phyloP scores from a whole-genome alignment of 2,329 filamentous ascomycete species.

The Zasmidium angulare region DNA sequence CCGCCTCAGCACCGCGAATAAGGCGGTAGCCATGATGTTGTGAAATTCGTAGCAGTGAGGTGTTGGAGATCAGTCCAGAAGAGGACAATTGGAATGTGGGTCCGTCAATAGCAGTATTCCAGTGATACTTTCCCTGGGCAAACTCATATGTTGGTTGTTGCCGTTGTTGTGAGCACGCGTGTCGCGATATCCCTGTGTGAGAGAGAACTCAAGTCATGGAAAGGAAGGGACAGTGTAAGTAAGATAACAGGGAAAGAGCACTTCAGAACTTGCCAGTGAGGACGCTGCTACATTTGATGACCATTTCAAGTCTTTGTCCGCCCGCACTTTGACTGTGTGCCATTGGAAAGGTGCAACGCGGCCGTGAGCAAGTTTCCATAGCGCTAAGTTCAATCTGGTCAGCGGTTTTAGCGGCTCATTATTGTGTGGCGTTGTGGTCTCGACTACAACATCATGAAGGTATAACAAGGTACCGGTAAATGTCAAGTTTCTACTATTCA shows the following conservation, averaged over 20 bases:
- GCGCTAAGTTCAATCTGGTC: background rate
- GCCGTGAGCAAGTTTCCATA: background rate
- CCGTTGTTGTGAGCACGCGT: too few species aligned
- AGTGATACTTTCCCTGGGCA: too few species aligned
- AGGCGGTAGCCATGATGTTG: background rate
- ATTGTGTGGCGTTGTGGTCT: constrained; percentile 57
- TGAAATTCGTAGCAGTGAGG: background rate
- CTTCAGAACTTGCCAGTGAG: too few species aligned
- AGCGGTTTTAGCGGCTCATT: background rate
- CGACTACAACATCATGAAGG: too few species aligned
- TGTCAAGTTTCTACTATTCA: too few species aligned
- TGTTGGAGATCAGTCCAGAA: background rate
- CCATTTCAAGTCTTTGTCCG: background rate
- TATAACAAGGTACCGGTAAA: too few species aligned
- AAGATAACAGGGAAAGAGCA: too few species aligned
- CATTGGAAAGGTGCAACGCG: background rate
- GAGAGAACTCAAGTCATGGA: too few species aligned
- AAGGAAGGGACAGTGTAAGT: too few species aligned
- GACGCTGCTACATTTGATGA: background rate
- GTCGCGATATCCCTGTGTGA: too few species aligned
- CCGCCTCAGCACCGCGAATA: background rate
- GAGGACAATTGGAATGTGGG: background rate
- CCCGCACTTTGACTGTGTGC: background rate
- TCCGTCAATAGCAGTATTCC: too few species aligned
- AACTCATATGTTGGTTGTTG: too few species aligned